phyloP scores from a whole-genome alignment of 495 filamentous ascomycete species.

The Neurospora sp. region DNA sequence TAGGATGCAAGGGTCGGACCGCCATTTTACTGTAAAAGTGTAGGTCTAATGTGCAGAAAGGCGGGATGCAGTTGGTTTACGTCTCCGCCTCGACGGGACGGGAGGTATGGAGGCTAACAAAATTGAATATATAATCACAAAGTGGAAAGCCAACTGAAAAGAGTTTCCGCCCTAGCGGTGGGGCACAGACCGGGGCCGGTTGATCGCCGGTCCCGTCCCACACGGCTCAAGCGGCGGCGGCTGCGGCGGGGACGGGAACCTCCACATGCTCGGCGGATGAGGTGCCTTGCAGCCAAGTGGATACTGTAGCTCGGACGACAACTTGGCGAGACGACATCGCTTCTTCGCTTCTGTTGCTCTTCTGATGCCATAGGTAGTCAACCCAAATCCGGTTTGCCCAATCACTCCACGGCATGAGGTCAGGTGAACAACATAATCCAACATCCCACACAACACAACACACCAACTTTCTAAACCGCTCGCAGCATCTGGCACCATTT shows the following conservation, averaged over 20 bases:
- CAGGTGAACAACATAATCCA: neutral
- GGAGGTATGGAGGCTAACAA: neutral
- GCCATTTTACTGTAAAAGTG: neutral
- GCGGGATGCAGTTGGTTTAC: neutral
- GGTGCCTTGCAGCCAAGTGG: neutral
- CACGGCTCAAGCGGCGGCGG: neutral
- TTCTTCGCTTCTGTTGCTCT: neutral
- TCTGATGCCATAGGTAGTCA: neutral
- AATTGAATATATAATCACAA: neutral
- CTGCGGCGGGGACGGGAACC: neutral
- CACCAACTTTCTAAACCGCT: neutral
- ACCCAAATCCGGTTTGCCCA: neutral
- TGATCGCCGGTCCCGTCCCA: neutral
- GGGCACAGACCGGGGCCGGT: neutral
- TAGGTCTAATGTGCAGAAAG: neutral
- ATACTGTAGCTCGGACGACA: neutral
- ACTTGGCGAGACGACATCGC: neutral
- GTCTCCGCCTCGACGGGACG: neutral
- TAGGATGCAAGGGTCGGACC: neutral
- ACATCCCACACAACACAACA: neutral
- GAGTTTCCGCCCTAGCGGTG: neutral
- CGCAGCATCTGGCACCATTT: neutral
- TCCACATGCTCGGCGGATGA: neutral
- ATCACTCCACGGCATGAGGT: neutral
- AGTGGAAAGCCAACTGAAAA: no score